Conservation (phyloP, 306 rosid genomes). For the Prunus mira region DNA sequence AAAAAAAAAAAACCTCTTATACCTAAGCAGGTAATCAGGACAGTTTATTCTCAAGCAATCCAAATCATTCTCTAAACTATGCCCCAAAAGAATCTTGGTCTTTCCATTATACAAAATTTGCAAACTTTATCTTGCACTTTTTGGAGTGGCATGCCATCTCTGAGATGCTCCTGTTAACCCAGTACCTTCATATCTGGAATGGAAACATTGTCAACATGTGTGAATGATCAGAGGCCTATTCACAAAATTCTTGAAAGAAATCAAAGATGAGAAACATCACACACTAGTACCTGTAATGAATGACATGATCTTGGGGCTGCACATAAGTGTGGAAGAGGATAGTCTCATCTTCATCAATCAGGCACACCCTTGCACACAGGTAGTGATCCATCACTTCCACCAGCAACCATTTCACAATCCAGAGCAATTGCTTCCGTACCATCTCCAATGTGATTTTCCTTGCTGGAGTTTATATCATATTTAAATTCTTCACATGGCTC, state of each 20-base stretch:
- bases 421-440: constrained; percentile 53
- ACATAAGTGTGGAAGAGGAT: constrained; percentile 62
- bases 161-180: constrained; percentile 73
- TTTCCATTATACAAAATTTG: constrained; percentile 63
- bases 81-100: constrained; percentile 86
- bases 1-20: not conserved
- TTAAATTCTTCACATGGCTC: constrained; percentile 25
- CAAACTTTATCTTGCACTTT: constrained; percentile 59
- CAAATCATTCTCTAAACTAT: constrained; percentile 64
- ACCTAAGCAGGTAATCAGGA: constrained; percentile 80
- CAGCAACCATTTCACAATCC: constrained; percentile 90
- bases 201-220: constrained; percentile 23
- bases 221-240: not conserved
- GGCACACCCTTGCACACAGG: constrained; percentile 75
- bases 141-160: constrained; percentile 63
- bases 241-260: constrained; percentile 18
- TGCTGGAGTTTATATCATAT: constrained; percentile 21
- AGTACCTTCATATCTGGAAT: constrained; percentile 67
- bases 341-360: constrained; percentile 74
- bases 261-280: constrained; percentile 8
- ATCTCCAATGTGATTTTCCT: constrained; percentile 26
- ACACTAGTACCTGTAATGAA: constrained; percentile 57
- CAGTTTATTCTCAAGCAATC: constrained; percentile 63
- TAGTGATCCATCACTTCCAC: constrained; percentile 86
- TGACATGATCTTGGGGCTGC: constrained; percentile 53